Evolutionary conservation across 2,329 filamentous ascomycete genomes (phyloP).

Genomic region (Neofusicoccum kwambonambiense): DNA sequence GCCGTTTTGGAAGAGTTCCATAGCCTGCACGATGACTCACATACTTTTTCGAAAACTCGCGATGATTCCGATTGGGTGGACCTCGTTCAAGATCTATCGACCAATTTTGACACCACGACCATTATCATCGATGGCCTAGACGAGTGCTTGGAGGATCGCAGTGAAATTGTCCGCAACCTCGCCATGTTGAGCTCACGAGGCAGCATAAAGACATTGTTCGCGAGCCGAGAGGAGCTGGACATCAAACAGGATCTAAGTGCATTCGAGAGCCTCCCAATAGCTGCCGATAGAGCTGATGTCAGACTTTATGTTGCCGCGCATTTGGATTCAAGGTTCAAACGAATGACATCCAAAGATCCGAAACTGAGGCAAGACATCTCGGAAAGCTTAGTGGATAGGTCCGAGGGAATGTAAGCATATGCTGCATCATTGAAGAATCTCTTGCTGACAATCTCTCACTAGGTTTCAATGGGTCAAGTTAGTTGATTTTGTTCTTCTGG

Average conservation of each 20-base stretch:
- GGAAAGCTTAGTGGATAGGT: background rate
- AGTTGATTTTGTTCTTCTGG: background rate
- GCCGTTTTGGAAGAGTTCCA: background rate
- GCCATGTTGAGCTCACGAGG: background rate
- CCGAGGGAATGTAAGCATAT: background rate
- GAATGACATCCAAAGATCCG: background rate
- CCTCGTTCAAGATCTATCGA: background rate
- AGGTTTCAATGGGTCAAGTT: slow-evolving; percentile 7
- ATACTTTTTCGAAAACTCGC: background rate
- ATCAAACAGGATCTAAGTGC: background rate
- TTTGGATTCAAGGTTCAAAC: background rate
- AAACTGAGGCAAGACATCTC: background rate
- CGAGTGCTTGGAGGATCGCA: background rate
- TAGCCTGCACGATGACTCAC: no score
- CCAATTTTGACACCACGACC: background rate
- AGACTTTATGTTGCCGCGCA: background rate
- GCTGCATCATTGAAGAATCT: no score
- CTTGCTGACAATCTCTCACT: no score
- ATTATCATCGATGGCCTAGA: background rate
- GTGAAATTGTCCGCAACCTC: background rate
- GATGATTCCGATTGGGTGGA: background rate
- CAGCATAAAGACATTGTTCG: background rate
- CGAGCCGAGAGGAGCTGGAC: background rate
- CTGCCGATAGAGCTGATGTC: background rate
- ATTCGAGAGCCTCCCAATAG: background rate